Conservation (phyloP, 345 rosid genomes). For the Mangifera indica region DNA sequence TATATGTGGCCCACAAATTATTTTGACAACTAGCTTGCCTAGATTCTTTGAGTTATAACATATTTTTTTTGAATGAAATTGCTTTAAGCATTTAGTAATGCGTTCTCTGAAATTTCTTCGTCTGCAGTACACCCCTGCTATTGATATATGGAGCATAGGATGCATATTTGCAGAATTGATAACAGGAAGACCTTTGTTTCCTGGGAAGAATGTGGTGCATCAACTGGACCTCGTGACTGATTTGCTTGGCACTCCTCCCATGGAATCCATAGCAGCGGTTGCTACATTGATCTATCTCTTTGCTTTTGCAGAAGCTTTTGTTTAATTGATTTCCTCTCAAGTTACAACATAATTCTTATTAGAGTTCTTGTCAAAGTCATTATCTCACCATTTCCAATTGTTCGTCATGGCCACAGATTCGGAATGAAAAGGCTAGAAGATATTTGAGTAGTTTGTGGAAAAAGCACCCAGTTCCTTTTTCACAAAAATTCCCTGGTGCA, state of each 20-base stretch:
- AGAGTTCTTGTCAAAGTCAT: background rate
- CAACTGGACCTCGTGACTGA: conserved; percentile 91
- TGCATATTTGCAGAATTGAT: conserved; percentile 97
- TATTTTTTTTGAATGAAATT: background rate
- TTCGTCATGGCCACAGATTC: conserved; percentile 57
- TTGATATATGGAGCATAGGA: conserved; percentile 98
- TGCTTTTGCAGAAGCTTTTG: conserved; percentile 21
- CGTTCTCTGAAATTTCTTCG: conserved; percentile 15
- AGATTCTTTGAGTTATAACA: background rate
- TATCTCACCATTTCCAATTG: conserved; percentile 18
- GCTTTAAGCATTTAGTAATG: conserved; percentile 12
- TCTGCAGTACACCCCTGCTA: conserved; percentile 96
- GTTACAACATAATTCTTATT: background rate
- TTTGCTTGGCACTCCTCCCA: conserved; percentile 92
- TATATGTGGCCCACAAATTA: background rate
- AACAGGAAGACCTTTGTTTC: conserved; percentile 86
- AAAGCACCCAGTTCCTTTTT: conserved; percentile 63
- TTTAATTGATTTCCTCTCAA: conserved; percentile 16
- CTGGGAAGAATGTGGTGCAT: conserved; percentile 94
- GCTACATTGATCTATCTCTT: conserved; percentile 27
- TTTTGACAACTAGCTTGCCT: background rate
- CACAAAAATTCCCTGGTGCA: conserved; percentile 55
- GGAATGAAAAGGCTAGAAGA: conserved; percentile 93
- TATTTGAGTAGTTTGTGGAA: conserved; percentile 76
- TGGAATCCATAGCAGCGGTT: conserved; percentile 77